Conservation (phyloP, 495 filamentous ascomycete species). For the Endocarpon pusillum region DNA sequence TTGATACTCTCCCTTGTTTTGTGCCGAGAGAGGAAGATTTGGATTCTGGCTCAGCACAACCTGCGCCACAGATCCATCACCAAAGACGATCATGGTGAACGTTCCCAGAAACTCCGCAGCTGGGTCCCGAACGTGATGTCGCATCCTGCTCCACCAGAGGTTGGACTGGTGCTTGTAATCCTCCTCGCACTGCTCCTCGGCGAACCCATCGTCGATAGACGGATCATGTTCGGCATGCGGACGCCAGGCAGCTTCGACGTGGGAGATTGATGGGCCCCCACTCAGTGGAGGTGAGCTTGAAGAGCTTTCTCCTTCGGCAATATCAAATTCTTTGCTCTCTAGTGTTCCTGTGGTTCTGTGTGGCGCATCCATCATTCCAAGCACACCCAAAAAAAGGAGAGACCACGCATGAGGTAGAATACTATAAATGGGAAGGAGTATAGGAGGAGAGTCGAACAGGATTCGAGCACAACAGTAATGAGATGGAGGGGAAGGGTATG, state of each 20-base stretch:
- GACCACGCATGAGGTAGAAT: no score
- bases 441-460: no score
- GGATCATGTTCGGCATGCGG: slow-evolving; percentile 28
- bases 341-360: no score
- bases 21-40: slow-evolving; percentile 14
- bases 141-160: slow-evolving; percentile 30
- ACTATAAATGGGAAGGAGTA: no score
- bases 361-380: no score
- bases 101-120: slow-evolving; percentile 49
- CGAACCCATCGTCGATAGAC: slow-evolving; percentile 28
- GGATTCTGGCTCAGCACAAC: slow-evolving; percentile 30
- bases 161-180: slow-evolving; percentile 11
- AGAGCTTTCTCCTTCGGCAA: no score
- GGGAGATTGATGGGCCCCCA: slow-evolving; percentile 2
- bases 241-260: slow-evolving; percentile 7
- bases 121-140: slow-evolving; percentile 31
- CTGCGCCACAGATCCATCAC: slow-evolving; percentile 43
- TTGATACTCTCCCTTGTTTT: slow-evolving; percentile 37
- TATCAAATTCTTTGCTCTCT: no score
- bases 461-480: no score
- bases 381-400: no score
- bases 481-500: no score
- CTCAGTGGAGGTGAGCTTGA: no score
- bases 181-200: slow-evolving; percentile 10
- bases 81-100: slow-evolving; percentile 46